These are phyloP conservation scores for Annulohypoxylon bovei DNA, from an alignment of 495 filamentous ascomycete species.

Conservation along the genomic window DNA sequence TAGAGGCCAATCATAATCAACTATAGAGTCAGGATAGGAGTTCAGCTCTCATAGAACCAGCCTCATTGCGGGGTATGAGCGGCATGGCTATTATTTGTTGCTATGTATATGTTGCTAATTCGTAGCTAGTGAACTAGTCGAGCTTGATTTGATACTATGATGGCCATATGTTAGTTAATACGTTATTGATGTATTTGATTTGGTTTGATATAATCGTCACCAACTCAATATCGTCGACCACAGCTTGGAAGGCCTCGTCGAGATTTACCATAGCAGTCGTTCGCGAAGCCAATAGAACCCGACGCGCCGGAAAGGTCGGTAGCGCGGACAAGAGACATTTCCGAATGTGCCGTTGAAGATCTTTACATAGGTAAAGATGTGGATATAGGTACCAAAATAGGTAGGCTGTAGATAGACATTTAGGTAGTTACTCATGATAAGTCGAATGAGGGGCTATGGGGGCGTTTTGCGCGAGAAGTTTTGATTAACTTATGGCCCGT, in stretches of 20 bases:
- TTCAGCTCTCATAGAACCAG: background rate
- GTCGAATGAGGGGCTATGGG: no score
- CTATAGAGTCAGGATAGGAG: background rate
- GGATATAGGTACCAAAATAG: no score
- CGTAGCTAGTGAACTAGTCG: background rate
- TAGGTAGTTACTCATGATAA: no score
- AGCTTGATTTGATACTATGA: no score
- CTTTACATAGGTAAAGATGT: background rate
- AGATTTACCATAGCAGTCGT: background rate
- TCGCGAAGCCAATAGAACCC: background rate
- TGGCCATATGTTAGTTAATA: no score
- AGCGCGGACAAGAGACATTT: background rate
- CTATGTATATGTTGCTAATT: background rate
- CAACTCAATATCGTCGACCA: background rate
- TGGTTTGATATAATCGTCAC: background rate
- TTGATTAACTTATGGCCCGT: no score
- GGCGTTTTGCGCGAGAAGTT: no score
- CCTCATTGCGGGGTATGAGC: constrained; percentile 1
- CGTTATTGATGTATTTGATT: no score
- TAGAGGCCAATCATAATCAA: background rate
- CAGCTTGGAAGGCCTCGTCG: background rate
- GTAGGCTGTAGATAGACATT: no score
- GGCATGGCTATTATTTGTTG: background rate
- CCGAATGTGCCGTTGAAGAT: background rate
- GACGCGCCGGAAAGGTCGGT: background rate